Conservation (phyloP, 345 rosid genomes). For the Aurinia saxatilis region DNA sequence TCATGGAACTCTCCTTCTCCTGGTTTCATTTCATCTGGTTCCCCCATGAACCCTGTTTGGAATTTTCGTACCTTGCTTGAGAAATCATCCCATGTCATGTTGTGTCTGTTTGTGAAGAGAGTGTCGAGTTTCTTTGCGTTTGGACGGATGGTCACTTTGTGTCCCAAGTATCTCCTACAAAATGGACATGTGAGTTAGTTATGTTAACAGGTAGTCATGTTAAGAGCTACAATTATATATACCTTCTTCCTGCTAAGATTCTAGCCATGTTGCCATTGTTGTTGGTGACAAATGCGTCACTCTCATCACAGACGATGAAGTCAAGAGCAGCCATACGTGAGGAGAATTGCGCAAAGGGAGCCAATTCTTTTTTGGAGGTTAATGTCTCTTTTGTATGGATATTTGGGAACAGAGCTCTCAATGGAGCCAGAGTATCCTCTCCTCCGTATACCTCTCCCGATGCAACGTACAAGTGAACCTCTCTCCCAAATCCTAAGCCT, state of each 20-base stretch:
- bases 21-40: constrained; percentile 67
- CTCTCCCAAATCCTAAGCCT: constrained; percentile 80
- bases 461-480: constrained; percentile 78
- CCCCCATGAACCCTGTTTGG: constrained; percentile 90
- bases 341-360: constrained; percentile 60
- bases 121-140: constrained; percentile 69
- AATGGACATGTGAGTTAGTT: background rate
- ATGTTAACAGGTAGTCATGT: background rate
- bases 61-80: constrained; percentile 41
- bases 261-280: constrained; percentile 97
- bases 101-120: constrained; percentile 52
- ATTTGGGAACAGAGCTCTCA: constrained; percentile 82
- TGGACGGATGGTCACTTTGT: constrained; percentile 82
- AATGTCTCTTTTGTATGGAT: constrained; percentile 78
- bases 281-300: constrained; percentile 87
- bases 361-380: constrained; percentile 62
- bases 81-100: constrained; percentile 85
- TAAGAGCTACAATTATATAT: background rate
- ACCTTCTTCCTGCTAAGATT: constrained; percentile 94
- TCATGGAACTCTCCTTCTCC: constrained; percentile 84
- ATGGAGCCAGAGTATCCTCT: constrained; percentile 66
- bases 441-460: constrained; percentile 95
- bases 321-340: constrained; percentile 96
- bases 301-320: constrained; percentile 87
- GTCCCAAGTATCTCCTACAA: constrained; percentile 86